Evolutionary conservation across 805 yeast genomes (phyloP).

Genomic region (Starmerella floris): DNA sequence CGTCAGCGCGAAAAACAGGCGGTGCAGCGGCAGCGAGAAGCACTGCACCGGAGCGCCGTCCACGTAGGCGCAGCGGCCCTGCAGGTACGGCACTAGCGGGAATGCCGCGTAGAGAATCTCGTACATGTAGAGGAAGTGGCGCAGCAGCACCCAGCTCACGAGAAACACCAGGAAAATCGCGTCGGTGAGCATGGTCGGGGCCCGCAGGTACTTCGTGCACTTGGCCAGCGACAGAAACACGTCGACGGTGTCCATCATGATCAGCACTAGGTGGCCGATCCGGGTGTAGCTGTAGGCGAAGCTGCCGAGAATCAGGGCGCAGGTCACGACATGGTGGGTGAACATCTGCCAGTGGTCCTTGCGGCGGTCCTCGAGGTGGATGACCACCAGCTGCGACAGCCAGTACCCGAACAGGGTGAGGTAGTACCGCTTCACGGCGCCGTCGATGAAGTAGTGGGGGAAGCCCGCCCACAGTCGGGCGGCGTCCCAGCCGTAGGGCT

Average conservation of each 20-base stretch:
- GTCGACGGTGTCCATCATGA: slow-evolving; percentile 77
- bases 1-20: slow-evolving; percentile 42
- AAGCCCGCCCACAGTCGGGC: slow-evolving; percentile 51
- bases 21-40: slow-evolving; percentile 25
- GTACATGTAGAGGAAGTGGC: slow-evolving; percentile 65
- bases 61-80: slow-evolving; percentile 19
- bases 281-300: slow-evolving; percentile 59
- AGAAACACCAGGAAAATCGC: slow-evolving; percentile 53
- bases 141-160: slow-evolving; percentile 50
- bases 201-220: slow-evolving; percentile 60
- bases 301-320: slow-evolving; percentile 52
- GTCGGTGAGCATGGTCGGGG: slow-evolving; percentile 44
- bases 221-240: slow-evolving; percentile 60
- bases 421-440: slow-evolving; percentile 52
- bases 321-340: slow-evolving; percentile 74
- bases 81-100: slow-evolving; percentile 32
- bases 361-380: slow-evolving; percentile 64
- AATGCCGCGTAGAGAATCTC: slow-evolving; percentile 46
- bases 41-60: slow-evolving; percentile 23
- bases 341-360: slow-evolving; percentile 82
- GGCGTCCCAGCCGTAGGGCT: slow-evolving; percentile 46
- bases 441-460: slow-evolving; percentile 55
- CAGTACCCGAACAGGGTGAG: slow-evolving; percentile 61
- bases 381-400: slow-evolving; percentile 65
- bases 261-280: slow-evolving; percentile 64